A percentile compares a stretch with the other conserved stretches of the same genome.
phyloP scores from a whole-genome alignment of 352 stramenopile genomes.

The Phytophthora citricola region DNA sequence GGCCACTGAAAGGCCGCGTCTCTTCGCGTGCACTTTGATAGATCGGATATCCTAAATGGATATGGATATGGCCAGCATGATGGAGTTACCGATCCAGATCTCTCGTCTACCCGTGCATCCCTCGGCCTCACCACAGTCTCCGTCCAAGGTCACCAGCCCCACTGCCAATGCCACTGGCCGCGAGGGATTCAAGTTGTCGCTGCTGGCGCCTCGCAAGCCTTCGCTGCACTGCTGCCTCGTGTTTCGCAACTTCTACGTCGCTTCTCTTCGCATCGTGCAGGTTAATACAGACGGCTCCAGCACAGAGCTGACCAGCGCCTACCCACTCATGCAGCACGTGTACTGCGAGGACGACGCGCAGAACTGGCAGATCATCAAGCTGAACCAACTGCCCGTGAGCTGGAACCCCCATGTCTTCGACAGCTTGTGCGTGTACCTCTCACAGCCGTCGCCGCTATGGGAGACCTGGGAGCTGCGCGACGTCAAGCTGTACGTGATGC shows the following conservation, averaged over 20 bases:
- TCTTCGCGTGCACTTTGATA: conserved; percentile 22
- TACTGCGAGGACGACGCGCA: conserved; percentile 77
- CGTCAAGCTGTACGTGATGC: conserved; percentile 47
- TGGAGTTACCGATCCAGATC: conserved; percentile 37
- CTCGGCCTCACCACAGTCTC: neutral
- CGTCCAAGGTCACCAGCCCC: conserved; percentile 1
- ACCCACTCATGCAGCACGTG: conserved; percentile 61
- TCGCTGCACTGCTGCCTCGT: conserved; percentile 40
- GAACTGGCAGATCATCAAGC: conserved; percentile 66
- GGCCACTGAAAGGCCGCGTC: conserved; percentile 26
- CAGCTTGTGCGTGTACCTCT: conserved; percentile 59
- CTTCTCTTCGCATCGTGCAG: conserved; percentile 60
- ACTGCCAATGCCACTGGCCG: conserved; percentile 40
- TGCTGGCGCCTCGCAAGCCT: conserved; percentile 28
- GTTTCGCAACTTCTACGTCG: conserved; percentile 79
- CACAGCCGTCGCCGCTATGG: conserved; percentile 66
- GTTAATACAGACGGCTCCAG: conserved; percentile 50
- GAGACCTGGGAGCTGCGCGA: conserved; percentile 64
- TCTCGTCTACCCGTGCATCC: conserved; percentile 19
- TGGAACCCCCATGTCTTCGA: conserved; percentile 49
- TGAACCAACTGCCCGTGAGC: conserved; percentile 50
- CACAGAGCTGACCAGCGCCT: conserved; percentile 44
- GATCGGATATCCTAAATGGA: neutral
- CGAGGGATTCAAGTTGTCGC: conserved; percentile 49
- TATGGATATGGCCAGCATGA: conserved; percentile 12